phyloP scores from a whole-genome alignment of 192 early-diverging fungal species.

The Geranomyces michiganensis region DNA sequence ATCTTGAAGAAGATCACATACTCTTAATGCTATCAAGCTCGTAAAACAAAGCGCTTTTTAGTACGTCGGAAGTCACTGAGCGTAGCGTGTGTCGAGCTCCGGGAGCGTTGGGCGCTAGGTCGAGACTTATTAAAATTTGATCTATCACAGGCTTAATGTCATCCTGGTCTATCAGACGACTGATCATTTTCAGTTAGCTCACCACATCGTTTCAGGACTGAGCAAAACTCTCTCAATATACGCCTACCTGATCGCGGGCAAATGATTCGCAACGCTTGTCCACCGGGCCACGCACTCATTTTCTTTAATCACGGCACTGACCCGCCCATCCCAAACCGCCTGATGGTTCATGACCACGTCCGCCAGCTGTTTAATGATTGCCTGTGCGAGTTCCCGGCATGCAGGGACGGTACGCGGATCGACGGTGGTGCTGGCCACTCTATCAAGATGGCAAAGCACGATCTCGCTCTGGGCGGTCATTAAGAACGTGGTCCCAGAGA shows the following conservation, averaged over 20 bases:
- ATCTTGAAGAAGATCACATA: no score
- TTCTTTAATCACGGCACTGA: background rate
- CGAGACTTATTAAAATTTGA: background rate
- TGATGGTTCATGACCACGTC: background rate
- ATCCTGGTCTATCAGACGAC: background rate
- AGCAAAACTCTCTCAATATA: no score
- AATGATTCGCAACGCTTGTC: constrained; percentile 18
- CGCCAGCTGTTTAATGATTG: background rate
- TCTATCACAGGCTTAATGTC: background rate
- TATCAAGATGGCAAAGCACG: constrained; percentile 32
- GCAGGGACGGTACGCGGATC: constrained; percentile 24
- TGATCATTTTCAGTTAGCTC: background rate
- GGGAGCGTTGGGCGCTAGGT: background rate
- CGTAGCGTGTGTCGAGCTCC: background rate
- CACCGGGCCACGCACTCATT: constrained; percentile 16
- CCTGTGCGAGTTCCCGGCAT: constrained; percentile 15
- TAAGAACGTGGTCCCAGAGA: no score
- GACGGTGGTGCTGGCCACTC: constrained; percentile 27
- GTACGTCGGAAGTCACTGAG: constrained; percentile 1
- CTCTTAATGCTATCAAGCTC: constrained; percentile 10
- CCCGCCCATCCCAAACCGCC: constrained; percentile 16
- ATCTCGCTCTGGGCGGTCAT: constrained; percentile 4
- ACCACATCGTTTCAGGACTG: no score
- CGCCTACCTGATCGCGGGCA: constrained; percentile 6
- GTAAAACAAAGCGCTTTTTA: constrained; percentile 19